phyloP scores from a whole-genome alignment of 129 eudicot genomes.

The Arctium lappa region DNA sequence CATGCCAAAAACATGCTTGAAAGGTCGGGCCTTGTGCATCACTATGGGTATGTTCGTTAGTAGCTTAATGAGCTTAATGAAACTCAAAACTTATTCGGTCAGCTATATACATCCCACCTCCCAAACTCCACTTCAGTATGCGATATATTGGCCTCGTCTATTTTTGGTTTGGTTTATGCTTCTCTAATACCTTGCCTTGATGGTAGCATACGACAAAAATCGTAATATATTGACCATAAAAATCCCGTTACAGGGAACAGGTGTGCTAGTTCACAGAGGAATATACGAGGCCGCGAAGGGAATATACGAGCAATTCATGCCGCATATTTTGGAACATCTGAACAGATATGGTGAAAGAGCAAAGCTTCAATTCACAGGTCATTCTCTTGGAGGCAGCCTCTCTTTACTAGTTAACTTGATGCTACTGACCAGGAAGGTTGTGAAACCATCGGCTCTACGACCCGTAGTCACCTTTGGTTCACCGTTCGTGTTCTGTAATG shows the following conservation, averaged over 20 bases:
- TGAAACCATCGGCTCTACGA: conserved; percentile 54
- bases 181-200: conserved; percentile 8
- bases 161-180: not conserved
- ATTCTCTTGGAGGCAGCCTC: conserved; percentile 90
- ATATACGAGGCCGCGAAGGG: conserved; percentile 92
- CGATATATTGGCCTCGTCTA: too few relatives aligned
- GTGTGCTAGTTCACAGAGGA: conserved; percentile 76
- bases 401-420: conserved; percentile 69
- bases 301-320: conserved; percentile 74
- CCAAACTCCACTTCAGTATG: too few relatives aligned
- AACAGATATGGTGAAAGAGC: conserved; percentile 61
- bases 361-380: conserved; percentile 77
- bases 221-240: not conserved
- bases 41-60: too few relatives aligned
- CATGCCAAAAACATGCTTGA: too few relatives aligned
- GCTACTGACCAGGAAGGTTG: conserved; percentile 58
- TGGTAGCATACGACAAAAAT: not conserved
- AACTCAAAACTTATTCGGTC: too few relatives aligned
- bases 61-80: too few relatives aligned
- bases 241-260: conserved; percentile 48
- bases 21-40: too few relatives aligned
- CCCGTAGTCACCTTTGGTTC: conserved; percentile 87
- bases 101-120: too few relatives aligned
- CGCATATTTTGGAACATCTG: conserved; percentile 58
- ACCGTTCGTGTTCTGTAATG: conserved; percentile 77